Conservation (phyloP, 164 flowering plant genomes). For the Stephania yunnanensis region DNA sequence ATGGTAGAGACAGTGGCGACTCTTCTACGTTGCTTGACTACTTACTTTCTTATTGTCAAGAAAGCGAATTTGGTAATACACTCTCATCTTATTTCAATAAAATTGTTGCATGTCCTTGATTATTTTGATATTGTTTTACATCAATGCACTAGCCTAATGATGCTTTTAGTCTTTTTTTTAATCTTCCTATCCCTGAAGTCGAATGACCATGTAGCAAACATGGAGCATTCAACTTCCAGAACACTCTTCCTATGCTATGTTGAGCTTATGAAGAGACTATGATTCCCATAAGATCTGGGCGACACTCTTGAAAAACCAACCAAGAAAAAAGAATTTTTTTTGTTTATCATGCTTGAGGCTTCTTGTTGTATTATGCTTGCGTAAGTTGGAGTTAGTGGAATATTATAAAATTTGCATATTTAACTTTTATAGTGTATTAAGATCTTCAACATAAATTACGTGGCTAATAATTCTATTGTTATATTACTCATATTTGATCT, state of each 20-base stretch:
- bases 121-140: neutral
- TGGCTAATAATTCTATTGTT: neutral
- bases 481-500: neutral
- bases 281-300: neutral
- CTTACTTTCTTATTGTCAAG: constrained; percentile 56
- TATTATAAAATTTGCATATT: neutral
- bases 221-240: neutral
- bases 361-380: neutral
- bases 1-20: constrained; percentile 78
- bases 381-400: neutral
- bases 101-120: neutral
- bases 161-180: neutral
- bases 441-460: neutral
- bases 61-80: constrained; percentile 47
- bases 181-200: neutral
- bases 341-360: neutral
- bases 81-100: neutral
- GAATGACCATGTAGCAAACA: neutral
- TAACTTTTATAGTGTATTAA: neutral
- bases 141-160: neutral
- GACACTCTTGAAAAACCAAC: neutral
- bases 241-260: neutral
- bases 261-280: neutral
- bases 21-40: constrained; percentile 62
- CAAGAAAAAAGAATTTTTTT: neutral